These are phyloP conservation scores for Exophiala mesophila DNA, from an alignment of 2,329 filamentous ascomycete species.

Conservation along the genomic window DNA sequence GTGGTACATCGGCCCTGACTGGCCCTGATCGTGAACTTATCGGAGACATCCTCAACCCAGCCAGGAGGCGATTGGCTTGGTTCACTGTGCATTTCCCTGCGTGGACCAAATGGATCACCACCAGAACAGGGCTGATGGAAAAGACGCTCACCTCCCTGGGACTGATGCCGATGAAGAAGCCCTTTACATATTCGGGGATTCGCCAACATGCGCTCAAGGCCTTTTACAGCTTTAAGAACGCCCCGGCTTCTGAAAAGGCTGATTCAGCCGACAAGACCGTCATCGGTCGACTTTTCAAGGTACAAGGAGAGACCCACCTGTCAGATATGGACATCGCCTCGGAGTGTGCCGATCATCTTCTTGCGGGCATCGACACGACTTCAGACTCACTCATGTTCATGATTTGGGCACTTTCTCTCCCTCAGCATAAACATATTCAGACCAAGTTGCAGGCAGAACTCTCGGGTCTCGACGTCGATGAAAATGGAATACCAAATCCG, in stretches of 20 bases:
- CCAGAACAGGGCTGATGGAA: slow-evolving; percentile 36
- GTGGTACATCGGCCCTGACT: slow-evolving; percentile 41
- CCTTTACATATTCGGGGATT: slow-evolving; percentile 49
- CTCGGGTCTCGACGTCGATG: slow-evolving; percentile 25
- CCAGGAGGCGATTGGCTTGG: slow-evolving; percentile 46
- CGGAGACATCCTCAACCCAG: slow-evolving; percentile 46
- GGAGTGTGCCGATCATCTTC: slow-evolving; percentile 50
- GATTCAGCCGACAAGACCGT: slow-evolving; percentile 20
- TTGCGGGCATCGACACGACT: slow-evolving; percentile 51
- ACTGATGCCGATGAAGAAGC: slow-evolving; percentile 48
- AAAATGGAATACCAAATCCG: slow-evolving; percentile 33
- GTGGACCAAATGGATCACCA: slow-evolving; percentile 48
- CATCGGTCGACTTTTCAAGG: slow-evolving; percentile 24
- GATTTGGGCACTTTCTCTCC: slow-evolving; percentile 47
- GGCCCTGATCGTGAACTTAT: slow-evolving; percentile 40
- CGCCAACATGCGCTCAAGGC: slow-evolving; percentile 39
- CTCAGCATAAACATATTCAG: slow-evolving; percentile 40
- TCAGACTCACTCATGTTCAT: slow-evolving; percentile 50
- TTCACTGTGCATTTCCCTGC: slow-evolving; percentile 44
- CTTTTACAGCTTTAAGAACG: slow-evolving; percentile 29
- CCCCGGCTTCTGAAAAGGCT: slow-evolving; percentile 27
- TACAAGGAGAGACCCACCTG: slow-evolving; percentile 29
- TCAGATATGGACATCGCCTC: slow-evolving; percentile 48
- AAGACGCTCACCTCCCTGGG: slow-evolving; percentile 31
- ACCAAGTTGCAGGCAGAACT: slow-evolving; percentile 43